Base-by-base conservation (phyloP, 2,329 filamentous ascomycete species). In the Colletotrichum melonis region DNA sequence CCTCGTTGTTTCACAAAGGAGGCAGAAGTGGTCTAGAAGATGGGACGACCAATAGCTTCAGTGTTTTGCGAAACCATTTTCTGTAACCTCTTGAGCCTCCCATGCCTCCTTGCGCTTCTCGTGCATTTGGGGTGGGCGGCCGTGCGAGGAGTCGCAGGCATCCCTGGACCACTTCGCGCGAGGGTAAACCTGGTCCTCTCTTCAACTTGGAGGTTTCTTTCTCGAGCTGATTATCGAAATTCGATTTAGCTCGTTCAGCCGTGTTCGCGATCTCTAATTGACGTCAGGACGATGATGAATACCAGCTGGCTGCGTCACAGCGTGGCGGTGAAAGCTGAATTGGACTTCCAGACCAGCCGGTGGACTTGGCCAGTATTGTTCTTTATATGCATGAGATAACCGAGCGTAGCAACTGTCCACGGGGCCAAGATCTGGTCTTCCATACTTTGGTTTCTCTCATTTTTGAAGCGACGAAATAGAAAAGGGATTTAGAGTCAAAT, bases 21-120 rank as follows among this genome's bases (percentile, higher is more conserved):
- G 12, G 28, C 12, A 35, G 54, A 60, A 26, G 5, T 69, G 59
- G 54, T 22, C 22, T 11, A 70, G 35, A 62, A 73, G 67, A 73
- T 73, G 55, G 70, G 70, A 73, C 56, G 70, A 19, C 60, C 42
- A 62, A 70, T 70, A 46, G 6, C 22, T 19, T 70, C 64, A 52
- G 70, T 70, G 42, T 42, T 70, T 59, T 66, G 32, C 67, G 70
- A 73, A 73, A 73, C 70, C 14, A 30, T 30, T 46, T 66, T 42
- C 67, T 70, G 70, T 66, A 73, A 70, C 70, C 19, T 63, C 46
- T 54, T 38, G 62, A 55, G 62, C 62, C 30, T 26, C 26, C 26
- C 4, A 26, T 26, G 26, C 26, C 26, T 64, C 62, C 30, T 55
- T 66, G 35, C 28, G 49, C 49, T 70, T 65, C 26, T 35, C 56